Conservation (phyloP, 2,329 filamentous ascomycete genomes). For the Rachicladosporium sp. region DNA sequence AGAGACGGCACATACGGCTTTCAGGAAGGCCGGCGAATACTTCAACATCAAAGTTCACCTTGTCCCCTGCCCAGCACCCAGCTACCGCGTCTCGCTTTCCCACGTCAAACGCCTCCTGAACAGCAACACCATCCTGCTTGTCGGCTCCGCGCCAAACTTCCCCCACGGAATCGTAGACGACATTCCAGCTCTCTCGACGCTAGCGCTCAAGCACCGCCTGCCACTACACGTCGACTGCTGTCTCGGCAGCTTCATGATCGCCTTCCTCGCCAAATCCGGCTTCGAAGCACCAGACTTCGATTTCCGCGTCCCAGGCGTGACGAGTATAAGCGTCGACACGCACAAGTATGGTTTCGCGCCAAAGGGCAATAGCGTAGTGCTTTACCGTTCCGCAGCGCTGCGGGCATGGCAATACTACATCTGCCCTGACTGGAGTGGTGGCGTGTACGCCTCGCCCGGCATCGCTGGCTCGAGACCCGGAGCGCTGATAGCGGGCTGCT, state of each 20-base stretch:
- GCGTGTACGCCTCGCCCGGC: conserved; percentile 86
- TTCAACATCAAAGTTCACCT: conserved; percentile 93
- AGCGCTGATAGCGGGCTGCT: conserved; percentile 89
- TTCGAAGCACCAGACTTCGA: conserved; percentile 84
- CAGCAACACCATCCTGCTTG: conserved; percentile 82
- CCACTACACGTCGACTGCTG: conserved; percentile 97
- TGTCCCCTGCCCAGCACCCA: conserved; percentile 73
- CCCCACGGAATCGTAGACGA: conserved; percentile 97
- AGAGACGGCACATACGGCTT: conserved; percentile 88
- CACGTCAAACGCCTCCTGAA: conserved; percentile 79
- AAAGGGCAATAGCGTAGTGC: conserved; percentile 86
- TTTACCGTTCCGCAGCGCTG: conserved; percentile 71
- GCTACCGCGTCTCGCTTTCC: conserved; percentile 70
- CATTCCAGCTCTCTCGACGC: conserved; percentile 69
- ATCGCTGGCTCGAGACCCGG: conserved; percentile 87
- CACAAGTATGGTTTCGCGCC: conserved; percentile 99
- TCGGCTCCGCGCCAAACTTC: conserved; percentile 93
- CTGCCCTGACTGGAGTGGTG: conserved; percentile 85
- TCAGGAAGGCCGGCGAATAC: conserved; percentile 88
- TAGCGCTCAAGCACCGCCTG: conserved; percentile 67
- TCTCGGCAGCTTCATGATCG: conserved; percentile 86
- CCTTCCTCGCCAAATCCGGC: conserved; percentile 83
- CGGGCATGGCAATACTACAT: conserved; percentile 94
- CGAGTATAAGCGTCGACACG: conserved; percentile 90
- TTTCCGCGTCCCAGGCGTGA: conserved; percentile 87